phyloP scores from a whole-genome alignment of 2,329 filamentous ascomycete species.

The Meredithiella fracta region DNA sequence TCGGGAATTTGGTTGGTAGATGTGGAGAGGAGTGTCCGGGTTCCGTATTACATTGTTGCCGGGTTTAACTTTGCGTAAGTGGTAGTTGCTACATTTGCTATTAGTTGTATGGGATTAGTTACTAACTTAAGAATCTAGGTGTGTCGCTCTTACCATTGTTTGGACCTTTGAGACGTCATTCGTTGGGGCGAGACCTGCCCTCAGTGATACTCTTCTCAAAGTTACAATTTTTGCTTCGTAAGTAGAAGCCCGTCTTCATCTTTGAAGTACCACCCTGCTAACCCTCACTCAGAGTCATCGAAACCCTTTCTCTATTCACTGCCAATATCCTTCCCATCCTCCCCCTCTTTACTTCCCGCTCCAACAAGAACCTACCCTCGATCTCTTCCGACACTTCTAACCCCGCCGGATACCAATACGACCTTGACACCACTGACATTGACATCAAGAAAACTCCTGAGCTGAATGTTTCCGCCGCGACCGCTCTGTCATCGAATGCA shows the following conservation, averaged over 20 bases:
- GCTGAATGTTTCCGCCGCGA: neutral
- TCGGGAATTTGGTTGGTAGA: neutral
- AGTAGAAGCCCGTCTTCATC: conserved; percentile 3
- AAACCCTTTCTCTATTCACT: conserved; percentile 24
- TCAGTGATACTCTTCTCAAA: conserved; percentile 20
- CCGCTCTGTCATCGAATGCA: neutral
- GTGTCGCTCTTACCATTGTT: conserved; percentile 20
- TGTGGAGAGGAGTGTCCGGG: neutral
- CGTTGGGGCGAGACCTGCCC: conserved; percentile 18
- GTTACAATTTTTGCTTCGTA: conserved; percentile 22
- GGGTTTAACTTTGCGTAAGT: neutral
- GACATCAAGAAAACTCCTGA: neutral
- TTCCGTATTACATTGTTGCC: conserved; percentile 1
- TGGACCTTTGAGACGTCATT: conserved; percentile 23
- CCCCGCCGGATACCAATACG: neutral
- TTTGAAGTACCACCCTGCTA: neutral
- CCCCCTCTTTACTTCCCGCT: conserved; percentile 18
- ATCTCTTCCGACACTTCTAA: neutral
- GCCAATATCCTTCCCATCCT: conserved; percentile 24
- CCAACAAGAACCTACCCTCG: neutral
- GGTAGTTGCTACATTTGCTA: too few relatives aligned
- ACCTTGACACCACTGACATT: neutral
- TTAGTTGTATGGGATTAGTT: neutral
- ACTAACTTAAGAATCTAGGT: conserved; percentile 13
- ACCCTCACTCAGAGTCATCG: conserved; percentile 19